phyloP scores from a whole-genome alignment of 768 basidiomycete species.

The Neoboletus magnificus region DNA sequence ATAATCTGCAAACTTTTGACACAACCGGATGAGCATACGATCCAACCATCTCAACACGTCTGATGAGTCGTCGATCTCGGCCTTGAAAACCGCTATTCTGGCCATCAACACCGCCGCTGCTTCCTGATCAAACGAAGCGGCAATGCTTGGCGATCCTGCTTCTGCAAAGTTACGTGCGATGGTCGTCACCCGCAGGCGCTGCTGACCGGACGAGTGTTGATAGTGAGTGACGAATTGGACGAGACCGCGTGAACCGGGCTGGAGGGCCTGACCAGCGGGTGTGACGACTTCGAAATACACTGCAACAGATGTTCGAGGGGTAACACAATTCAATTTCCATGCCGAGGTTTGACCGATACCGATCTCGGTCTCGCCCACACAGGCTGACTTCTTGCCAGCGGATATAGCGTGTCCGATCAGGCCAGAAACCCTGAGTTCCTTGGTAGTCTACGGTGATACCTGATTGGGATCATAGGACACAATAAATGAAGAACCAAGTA shows the following conservation, averaged over 20 bases:
- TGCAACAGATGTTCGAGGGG: slow-evolving; percentile 80
- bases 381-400: slow-evolving; percentile 92
- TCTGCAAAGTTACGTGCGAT: slow-evolving; percentile 98
- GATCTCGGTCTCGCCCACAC: slow-evolving; percentile 98
- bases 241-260: slow-evolving; percentile 86
- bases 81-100: slow-evolving; percentile 98
- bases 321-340: slow-evolving; percentile 94
- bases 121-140: slow-evolving; percentile 96
- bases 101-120: slow-evolving; percentile 98
- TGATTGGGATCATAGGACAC: slow-evolving; percentile 1
- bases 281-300: slow-evolving; percentile 99
- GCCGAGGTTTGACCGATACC: slow-evolving; percentile 98
- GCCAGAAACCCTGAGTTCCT: slow-evolving; percentile 97
- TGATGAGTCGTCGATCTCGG: slow-evolving; percentile 96
- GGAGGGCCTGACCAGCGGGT: slow-evolving; percentile 89
- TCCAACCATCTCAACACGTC: slow-evolving; percentile 97
- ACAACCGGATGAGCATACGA: slow-evolving; percentile 95
- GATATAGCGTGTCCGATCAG: slow-evolving; percentile 98
- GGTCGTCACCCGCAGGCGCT: slow-evolving; percentile 94
- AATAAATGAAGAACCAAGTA: slow-evolving; percentile 28
- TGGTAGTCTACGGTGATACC: slow-evolving; percentile 69
- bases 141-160: slow-evolving; percentile 91
- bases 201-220: slow-evolving; percentile 95
- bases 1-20: slow-evolving; percentile 99
- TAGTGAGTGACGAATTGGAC: slow-evolving; percentile 99